Evolutionary conservation across 306 rosid genomes (phyloP).

Genomic region (Carpinus viminea): DNA sequence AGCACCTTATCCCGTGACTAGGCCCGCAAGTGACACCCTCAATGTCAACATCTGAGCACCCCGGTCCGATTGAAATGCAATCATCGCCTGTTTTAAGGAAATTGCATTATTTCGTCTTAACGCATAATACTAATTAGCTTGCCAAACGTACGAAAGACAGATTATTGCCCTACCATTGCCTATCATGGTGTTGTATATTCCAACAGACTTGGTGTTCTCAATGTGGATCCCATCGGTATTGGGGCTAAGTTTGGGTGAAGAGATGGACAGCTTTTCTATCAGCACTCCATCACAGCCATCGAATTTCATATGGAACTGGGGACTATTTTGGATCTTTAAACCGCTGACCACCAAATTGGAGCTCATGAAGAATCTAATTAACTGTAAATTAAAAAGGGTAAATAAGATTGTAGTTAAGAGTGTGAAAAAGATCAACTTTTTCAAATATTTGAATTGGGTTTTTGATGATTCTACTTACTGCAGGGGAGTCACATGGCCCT

Average conservation of each 20-base stretch:
- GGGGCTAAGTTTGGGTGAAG: slow-evolving; percentile 93
- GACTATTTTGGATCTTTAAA: slow-evolving; percentile 73
- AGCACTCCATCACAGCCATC: slow-evolving; percentile 87
- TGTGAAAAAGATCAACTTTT: not conserved
- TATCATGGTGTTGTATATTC: slow-evolving; percentile 68
- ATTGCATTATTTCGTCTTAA: slow-evolving; percentile 9
- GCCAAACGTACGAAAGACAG: slow-evolving; percentile 1
- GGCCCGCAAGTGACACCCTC: slow-evolving; percentile 91
- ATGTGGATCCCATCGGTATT: slow-evolving; percentile 95
- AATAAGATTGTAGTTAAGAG: not conserved
- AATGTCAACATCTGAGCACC: slow-evolving; percentile 76
- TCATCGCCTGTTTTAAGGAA: slow-evolving; percentile 70
- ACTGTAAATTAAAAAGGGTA: slow-evolving; percentile 34
- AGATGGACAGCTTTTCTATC: slow-evolving; percentile 63
- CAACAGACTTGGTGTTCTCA: slow-evolving; percentile 64
- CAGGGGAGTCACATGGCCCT: slow-evolving; percentile 93
- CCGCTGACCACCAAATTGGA: slow-evolving; percentile 67
- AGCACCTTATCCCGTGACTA: slow-evolving; percentile 91
- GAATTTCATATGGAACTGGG: slow-evolving; percentile 84
- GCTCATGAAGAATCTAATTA: slow-evolving; percentile 92
- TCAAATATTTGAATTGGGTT: slow-evolving; percentile 5
- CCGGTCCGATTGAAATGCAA: slow-evolving; percentile 92
- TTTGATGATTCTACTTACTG: slow-evolving; percentile 54
- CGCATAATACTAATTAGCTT: not conserved
- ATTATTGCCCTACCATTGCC: slow-evolving; percentile 60